Percentiles rank a stretch among this genome's conserved stretches.
Evolutionary conservation across 352 stramenopile genomes (phyloP).

Genomic region (Globisporangium nodosum): DNA sequence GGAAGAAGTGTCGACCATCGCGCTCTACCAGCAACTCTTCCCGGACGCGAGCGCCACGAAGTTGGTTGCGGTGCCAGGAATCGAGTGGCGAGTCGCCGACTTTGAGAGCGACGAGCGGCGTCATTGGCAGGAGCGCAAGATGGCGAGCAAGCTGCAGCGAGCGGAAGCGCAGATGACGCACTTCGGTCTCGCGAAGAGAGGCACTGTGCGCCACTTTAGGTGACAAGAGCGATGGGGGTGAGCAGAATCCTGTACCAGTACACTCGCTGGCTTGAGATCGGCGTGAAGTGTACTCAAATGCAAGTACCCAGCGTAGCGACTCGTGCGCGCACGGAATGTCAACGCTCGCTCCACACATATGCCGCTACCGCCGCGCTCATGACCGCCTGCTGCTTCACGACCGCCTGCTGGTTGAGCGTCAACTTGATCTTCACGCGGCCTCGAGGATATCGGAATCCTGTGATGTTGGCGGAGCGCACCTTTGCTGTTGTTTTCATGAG

Average conservation of each 20-base stretch:
- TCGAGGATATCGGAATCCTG: no score
- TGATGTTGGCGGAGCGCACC: no score
- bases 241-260: not conserved
- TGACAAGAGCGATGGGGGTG: not conserved
- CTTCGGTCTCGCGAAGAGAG: slow-evolving; percentile 27
- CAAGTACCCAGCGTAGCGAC: no score
- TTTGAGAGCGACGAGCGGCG: slow-evolving; percentile 62
- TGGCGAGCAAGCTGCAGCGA: slow-evolving; percentile 90
- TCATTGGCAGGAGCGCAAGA: slow-evolving; percentile 93
- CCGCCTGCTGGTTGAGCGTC: no score
- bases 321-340: no score
- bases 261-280: no score
- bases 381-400: no score
- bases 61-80: slow-evolving; percentile 69
- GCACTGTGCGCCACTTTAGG: not conserved
- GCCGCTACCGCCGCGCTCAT: no score
- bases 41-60: slow-evolving; percentile 60
- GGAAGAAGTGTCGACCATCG: slow-evolving; percentile 93
- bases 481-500: no score
- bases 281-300: no score
- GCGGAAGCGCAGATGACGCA: slow-evolving; percentile 70
- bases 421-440: no score
- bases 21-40: slow-evolving; percentile 87
- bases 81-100: slow-evolving; percentile 78
- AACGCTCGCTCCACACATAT: no score